Conservation (phyloP, 179 eudicot genomes). For the Gypsophila paniculata region DNA sequence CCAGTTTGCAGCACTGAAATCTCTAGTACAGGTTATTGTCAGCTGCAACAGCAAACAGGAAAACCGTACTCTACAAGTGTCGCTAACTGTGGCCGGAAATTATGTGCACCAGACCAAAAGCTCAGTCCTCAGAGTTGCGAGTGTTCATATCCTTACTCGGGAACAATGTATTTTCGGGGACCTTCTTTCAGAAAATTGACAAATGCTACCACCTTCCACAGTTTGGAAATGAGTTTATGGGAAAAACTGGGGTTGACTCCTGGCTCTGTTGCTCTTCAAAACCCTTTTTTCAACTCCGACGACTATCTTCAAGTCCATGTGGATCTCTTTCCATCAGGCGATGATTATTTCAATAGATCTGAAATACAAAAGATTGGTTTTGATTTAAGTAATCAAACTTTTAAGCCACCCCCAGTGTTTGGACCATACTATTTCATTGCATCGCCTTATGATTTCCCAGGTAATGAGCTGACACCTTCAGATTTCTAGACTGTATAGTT, state of each 20-base stretch:
- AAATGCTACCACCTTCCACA: conserved; percentile 52
- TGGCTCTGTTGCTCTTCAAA: conserved; percentile 75
- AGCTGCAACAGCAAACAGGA: conserved; percentile 38
- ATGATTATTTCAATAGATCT: conserved; percentile 52
- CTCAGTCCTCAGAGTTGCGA: conserved; percentile 81
- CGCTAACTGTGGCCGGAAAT: conserved; percentile 55
- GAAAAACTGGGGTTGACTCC: conserved; percentile 57
- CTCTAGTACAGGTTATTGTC: conserved; percentile 50
- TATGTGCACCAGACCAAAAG: conserved; percentile 51
- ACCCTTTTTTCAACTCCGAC: conserved; percentile 58
- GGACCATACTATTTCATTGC: conserved; percentile 85
- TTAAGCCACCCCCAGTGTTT: conserved; percentile 66
- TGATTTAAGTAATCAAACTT: conserved; percentile 66
- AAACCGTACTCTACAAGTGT: conserved; percentile 70
- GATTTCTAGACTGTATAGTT: background rate
- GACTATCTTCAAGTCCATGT: conserved; percentile 69
- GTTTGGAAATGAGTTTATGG: conserved; percentile 69
- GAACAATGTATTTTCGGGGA: conserved; percentile 69
- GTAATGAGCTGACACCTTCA: conserved; percentile 32
- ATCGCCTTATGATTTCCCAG: conserved; percentile 59
- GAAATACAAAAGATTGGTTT: conserved; percentile 66
- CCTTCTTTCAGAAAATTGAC: conserved; percentile 69
- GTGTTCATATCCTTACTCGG: conserved; percentile 79
- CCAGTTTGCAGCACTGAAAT: conserved; percentile 59
- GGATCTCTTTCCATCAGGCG: conserved; percentile 55